Evolutionary conservation across 2,329 filamentous ascomycete species (phyloP), one percentile per base, ranked within the genome.

Genomic region (Fusarium nodosum): DNA sequence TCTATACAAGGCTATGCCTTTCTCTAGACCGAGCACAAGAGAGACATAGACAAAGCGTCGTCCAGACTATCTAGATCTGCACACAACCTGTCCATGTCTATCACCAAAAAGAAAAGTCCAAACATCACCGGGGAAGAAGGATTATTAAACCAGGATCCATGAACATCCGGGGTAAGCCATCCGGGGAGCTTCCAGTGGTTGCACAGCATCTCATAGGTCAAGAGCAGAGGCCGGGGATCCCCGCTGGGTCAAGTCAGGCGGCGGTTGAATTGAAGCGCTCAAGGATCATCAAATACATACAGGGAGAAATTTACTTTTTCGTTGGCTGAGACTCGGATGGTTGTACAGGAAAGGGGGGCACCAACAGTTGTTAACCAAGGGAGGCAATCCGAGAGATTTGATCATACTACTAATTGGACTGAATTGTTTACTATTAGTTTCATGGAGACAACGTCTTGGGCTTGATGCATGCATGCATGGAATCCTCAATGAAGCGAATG

Each of bases 231-330:
- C 53, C 59, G 44, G 57, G 55, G 57, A 52, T 41, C 48, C 48
- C 48, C 48, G 48, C 48, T 36, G 53, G 44, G 61, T 39, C n/a
- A 59, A 72, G 72, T 74, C 72, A 73, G 71, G 71, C 71, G 71
- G 71, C 71, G 72, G 72, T 71, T 73, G 72, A 69, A 74, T 69
- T 69, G 36, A 68, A 73, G 72, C 64, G 58, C 72, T 62, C 71
- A 71, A 55, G 56, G 58, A 68, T 72, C 36, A 18, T 38, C 47
- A 20, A 28, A 34, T 18, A 57, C 69, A 72, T 26, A 57, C 69
- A 72, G 66, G 53, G 33, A 45, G 48, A 34, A 30, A 36, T 58
- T 46, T 58, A 42, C 61, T 51, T 62, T 50, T 65, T 65, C 34
- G 36, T 71, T 68, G 63, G 57, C 46, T 60, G 48, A 38, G 53